Conservation (phyloP, 768 basidiomycete species). For the Leucogyrophana mollusca region DNA sequence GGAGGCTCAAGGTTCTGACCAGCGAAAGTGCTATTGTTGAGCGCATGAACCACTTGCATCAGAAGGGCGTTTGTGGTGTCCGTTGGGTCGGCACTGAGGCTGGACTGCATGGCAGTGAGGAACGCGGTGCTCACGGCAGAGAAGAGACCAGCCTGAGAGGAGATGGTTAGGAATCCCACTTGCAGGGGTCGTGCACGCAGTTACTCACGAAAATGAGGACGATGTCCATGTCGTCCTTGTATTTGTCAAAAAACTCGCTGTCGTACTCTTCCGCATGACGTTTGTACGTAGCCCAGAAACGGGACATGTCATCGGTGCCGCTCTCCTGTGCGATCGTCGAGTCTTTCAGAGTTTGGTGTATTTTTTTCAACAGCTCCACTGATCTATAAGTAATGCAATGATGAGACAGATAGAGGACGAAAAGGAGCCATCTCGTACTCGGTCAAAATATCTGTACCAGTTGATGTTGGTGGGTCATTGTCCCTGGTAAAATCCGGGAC, state of each 20-base stretch:
- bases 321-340: background rate
- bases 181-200: background rate
- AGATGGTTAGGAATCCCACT: background rate
- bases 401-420: no score
- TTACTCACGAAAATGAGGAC: constrained; percentile 20
- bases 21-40: constrained; percentile 11
- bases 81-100: constrained; percentile 27
- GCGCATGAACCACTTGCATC: constrained; percentile 13
- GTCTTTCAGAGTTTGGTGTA: background rate
- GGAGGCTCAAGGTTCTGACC: constrained; percentile 6
- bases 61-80: constrained; percentile 27
- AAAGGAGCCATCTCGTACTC: no score
- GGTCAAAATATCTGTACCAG: no score
- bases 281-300: constrained; percentile 13
- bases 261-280: constrained; percentile 16
- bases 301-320: background rate
- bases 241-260: constrained; percentile 13
- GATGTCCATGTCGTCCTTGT: constrained; percentile 17
- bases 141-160: constrained; percentile 39
- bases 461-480: no score
- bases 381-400: no score
- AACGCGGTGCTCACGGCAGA: constrained; percentile 39
- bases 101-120: constrained; percentile 33
- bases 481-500: no score
- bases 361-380: background rate